A percentile compares a stretch with the other conserved stretches of the same genome.
Evolutionary conservation across 1,139 yeast species (phyloP).

Genomic region (Wickerhamiella pararugosa): DNA sequence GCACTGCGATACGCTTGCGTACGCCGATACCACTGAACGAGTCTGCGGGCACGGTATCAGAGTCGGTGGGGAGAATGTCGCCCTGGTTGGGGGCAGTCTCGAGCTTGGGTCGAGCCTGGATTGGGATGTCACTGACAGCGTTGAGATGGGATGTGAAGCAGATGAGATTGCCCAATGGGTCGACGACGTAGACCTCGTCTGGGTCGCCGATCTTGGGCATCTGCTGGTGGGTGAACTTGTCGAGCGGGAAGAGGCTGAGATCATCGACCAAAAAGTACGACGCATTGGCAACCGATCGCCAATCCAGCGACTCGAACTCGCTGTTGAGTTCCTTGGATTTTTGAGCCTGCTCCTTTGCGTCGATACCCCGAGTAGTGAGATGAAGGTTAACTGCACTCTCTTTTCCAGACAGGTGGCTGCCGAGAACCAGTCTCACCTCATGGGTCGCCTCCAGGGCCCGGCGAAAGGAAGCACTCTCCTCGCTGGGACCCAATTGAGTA

Average conservation of each 20-base stretch:
- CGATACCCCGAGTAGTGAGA: constrained; percentile 12
- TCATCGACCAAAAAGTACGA: constrained; percentile 16
- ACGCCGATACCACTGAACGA: constrained; percentile 2
- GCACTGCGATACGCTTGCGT: constrained; percentile 64
- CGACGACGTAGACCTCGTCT: constrained; percentile 35
- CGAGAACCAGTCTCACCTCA: constrained; percentile 20
- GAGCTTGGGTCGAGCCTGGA: not conserved
- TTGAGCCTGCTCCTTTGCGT: constrained; percentile 9
- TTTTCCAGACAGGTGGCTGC: constrained; percentile 17
- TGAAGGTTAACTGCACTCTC: constrained; percentile 19
- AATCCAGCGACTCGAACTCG: constrained; percentile 20
- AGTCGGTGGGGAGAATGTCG: constrained; percentile 7
- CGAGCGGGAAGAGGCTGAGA: constrained; percentile 11
- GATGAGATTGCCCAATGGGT: constrained; percentile 45
- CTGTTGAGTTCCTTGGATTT: constrained; percentile 14
- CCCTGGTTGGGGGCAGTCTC: not conserved
- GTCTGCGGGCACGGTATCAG: constrained; percentile 3
- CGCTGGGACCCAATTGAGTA: constrained; percentile 28
- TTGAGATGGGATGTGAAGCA: constrained; percentile 36
- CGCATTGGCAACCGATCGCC: constrained; percentile 27
- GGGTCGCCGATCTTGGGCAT: constrained; percentile 26
- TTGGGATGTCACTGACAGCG: constrained; percentile 15
- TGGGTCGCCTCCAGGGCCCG: constrained; percentile 18
- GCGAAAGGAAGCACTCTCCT: constrained; percentile 14
- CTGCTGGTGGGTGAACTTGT: constrained; percentile 17